Percentiles rank a stretch among this genome's conserved stretches.
Evolutionary conservation across 176 grass and related monocot species (phyloP).

Genomic region (Rhynchospora tenuis): DNA sequence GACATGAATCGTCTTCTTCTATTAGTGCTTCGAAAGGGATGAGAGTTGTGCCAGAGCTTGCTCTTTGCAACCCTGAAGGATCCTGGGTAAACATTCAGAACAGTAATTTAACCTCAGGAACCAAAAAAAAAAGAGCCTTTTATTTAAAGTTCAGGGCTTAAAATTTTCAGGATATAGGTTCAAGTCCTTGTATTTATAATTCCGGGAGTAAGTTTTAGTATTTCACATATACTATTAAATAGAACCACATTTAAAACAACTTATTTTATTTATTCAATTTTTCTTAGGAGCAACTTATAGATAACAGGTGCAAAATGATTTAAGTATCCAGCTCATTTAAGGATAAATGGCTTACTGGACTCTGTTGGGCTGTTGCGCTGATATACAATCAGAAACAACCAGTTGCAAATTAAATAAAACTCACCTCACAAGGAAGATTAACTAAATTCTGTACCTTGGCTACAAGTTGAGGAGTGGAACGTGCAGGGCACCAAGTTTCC

Average conservation of each 20-base stretch:
- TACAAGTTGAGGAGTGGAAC: conserved; percentile 32
- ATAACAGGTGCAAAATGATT: neutral
- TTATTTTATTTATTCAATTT: neutral
- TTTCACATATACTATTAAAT: neutral
- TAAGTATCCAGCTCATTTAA: neutral
- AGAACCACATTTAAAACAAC: neutral
- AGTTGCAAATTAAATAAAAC: neutral
- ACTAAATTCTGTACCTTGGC: conserved; percentile 51
- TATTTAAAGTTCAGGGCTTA: neutral
- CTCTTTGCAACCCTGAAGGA: neutral
- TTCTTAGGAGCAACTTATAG: neutral
- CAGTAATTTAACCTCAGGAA: neutral
- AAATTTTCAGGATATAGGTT: neutral
- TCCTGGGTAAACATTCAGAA: conserved; percentile 1
- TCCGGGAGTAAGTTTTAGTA: neutral
- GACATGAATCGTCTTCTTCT: conserved; percentile 40
- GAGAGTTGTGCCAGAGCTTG: neutral
- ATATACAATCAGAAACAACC: neutral
- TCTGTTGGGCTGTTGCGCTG: neutral
- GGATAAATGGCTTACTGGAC: neutral
- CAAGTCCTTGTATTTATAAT: neutral
- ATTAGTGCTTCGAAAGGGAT: conserved; percentile 57
- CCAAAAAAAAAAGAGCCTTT: neutral
- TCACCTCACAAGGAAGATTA: neutral
- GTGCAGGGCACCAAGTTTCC: conserved; percentile 76